Evolutionary conservation across 2,329 filamentous ascomycete genomes (phyloP).

Genomic region (Claviceps citrina): DNA sequence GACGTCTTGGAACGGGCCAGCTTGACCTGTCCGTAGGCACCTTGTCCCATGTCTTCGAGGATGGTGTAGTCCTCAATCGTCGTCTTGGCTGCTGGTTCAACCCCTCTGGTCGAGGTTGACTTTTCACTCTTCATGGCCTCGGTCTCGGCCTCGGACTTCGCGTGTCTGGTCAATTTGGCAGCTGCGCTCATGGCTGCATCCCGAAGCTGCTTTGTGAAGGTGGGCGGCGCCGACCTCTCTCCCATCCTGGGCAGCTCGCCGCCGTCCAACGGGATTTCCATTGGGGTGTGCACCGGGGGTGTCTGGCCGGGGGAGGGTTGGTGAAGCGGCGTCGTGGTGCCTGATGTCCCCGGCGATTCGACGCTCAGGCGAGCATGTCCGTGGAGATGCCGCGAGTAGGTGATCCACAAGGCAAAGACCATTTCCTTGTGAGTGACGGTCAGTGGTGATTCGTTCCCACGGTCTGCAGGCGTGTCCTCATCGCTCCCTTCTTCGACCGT

Average conservation of each 20-base stretch:
- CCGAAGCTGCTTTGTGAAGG: conserved; percentile 40
- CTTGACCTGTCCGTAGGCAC: conserved; percentile 95
- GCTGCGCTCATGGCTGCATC: conserved; percentile 40
- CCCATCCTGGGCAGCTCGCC: conserved; percentile 26
- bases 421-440: conserved; percentile 49
- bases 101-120: conserved; percentile 20
- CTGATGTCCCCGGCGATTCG: conserved; percentile 46
- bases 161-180: conserved; percentile 33
- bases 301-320: conserved; percentile 66
- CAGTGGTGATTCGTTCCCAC: conserved; percentile 24
- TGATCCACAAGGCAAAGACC: conserved; percentile 93
- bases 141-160: conserved; percentile 17
- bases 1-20: conserved; percentile 72
- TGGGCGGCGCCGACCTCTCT: conserved; percentile 26
- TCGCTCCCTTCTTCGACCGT: conserved; percentile 48
- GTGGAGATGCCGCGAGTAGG: conserved; percentile 85
- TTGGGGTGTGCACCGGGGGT: conserved; percentile 39
- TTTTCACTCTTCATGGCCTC: conserved; percentile 19
- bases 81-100: conserved; percentile 46
- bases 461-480: conserved; percentile 29
- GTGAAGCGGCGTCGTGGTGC: conserved; percentile 54
- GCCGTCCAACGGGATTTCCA: conserved; percentile 40
- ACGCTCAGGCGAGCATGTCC: conserved; percentile 44
- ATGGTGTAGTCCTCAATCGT: conserved; percentile 82
- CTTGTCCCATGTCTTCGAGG: conserved; percentile 95